A percentile compares a stretch with the other conserved stretches of the same genome.
Evolutionary conservation across 2,329 filamentous ascomycete genomes (phyloP).

Genomic region (Aspergillus puulaauensis): DNA sequence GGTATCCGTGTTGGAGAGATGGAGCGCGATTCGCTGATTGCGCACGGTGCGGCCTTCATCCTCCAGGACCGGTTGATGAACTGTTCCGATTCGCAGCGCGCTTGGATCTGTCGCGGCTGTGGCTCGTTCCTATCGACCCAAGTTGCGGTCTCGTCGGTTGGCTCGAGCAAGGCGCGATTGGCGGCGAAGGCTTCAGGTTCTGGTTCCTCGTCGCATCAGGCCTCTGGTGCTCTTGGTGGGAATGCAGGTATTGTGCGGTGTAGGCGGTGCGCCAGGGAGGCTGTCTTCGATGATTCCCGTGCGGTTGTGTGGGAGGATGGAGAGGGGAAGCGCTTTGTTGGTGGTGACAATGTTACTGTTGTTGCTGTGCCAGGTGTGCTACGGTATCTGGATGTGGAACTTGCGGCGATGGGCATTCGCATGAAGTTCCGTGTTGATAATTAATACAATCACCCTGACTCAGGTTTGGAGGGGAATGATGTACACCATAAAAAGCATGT

Average conservation of each 20-base stretch:
- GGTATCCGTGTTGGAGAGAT: slow-evolving; percentile 99
- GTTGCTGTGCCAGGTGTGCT: slow-evolving; percentile 92
- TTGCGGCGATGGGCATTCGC: slow-evolving; percentile 94
- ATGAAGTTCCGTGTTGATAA: slow-evolving; percentile 81
- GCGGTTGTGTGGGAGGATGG: slow-evolving; percentile 86
- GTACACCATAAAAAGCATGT: slow-evolving; percentile 15
- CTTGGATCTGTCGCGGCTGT: slow-evolving; percentile 86
- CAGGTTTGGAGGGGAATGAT: neutral
- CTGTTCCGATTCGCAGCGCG: slow-evolving; percentile 88
- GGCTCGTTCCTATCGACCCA: slow-evolving; percentile 89
- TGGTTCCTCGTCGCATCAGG: slow-evolving; percentile 20
- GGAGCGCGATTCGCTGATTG: slow-evolving; percentile 93
- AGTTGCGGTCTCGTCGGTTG: slow-evolving; percentile 40
- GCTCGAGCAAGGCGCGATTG: slow-evolving; percentile 28
- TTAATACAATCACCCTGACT: slow-evolving; percentile 18
- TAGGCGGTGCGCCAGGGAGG: slow-evolving; percentile 71
- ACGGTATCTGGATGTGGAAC: slow-evolving; percentile 89
- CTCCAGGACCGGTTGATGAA: slow-evolving; percentile 95
- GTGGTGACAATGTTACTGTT: slow-evolving; percentile 85
- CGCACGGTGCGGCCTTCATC: slow-evolving; percentile 91
- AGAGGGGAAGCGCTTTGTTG: slow-evolving; percentile 76
- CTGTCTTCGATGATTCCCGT: slow-evolving; percentile 63
- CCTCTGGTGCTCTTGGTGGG: slow-evolving; percentile 55
- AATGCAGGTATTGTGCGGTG: slow-evolving; percentile 68
- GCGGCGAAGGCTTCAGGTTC: slow-evolving; percentile 25